A percentile compares a stretch with the other conserved stretches of the same genome.
Conservation (phyloP, 1,284 basidiomycete species). For the Fomitopsis pinicola region DNA sequence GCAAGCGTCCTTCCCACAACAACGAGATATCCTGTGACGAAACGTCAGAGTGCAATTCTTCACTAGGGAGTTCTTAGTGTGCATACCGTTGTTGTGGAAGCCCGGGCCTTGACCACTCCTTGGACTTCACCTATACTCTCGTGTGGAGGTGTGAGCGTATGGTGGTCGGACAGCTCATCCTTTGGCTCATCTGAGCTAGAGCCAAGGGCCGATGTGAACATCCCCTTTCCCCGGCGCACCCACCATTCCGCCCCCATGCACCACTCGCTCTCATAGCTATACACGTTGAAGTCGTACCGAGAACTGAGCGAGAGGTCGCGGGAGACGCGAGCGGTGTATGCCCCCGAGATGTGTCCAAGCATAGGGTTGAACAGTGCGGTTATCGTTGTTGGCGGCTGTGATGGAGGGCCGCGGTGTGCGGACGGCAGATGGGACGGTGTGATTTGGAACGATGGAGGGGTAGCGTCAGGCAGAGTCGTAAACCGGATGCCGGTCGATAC, state of each 20-base stretch:
- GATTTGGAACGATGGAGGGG: conserved; percentile 57
- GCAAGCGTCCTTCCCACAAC: conserved; percentile 92
- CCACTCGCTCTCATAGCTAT: conserved; percentile 96
- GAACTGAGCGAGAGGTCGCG: conserved; percentile 86
- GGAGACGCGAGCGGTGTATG: conserved; percentile 88
- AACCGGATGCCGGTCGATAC: conserved; percentile 94
- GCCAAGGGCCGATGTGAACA: conserved; percentile 4
- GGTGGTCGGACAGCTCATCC: neutral
- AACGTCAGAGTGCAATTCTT: conserved; percentile 6
- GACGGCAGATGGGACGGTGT: conserved; percentile 34
- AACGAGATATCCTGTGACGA: conserved; percentile 73
- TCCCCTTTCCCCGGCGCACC: conserved; percentile 52
- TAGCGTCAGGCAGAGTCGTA: conserved; percentile 80
- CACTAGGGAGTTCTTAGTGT: neutral
- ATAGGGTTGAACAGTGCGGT: conserved; percentile 96
- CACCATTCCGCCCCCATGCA: conserved; percentile 95
- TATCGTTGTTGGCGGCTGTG: conserved; percentile 88
- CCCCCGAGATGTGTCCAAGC: conserved; percentile 89
- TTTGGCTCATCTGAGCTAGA: conserved; percentile 1
- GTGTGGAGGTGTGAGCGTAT: conserved; percentile 4
- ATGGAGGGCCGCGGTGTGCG: conserved; percentile 31
- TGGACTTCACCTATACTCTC: conserved; percentile 45
- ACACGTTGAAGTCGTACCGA: conserved; percentile 95
- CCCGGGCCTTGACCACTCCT: conserved; percentile 86
- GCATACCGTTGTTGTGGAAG: conserved; percentile 83